Base-by-base conservation (phyloP, 805 yeast species). In the Kodamaea laetipori region DNA sequence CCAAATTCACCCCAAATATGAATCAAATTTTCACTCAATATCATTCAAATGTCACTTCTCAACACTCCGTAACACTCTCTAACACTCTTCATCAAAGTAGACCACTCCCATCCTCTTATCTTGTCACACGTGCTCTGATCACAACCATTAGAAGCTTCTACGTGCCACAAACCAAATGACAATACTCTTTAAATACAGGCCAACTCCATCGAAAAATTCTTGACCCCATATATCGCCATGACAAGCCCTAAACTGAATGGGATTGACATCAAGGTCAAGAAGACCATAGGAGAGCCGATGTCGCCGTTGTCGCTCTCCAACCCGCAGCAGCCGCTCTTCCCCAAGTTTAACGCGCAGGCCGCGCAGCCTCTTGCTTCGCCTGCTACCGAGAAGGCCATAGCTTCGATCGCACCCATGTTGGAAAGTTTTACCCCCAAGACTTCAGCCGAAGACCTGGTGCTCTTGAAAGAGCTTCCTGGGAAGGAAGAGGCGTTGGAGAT, bases 381-480 rank as follows among this genome's bases (percentile, higher is more conserved):
- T 9, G 64, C 63, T 21, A 69, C 75, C 2, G 66, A 69, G 44
- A 79, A 72, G 49, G 92, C 92, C 9, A 82, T 85, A 71, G 90
- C 87, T 8, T 77, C 88, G 0, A 80, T 86, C 34, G 92, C 92
- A 0, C 94, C 95, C 2, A 84, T 86, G 57, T 62, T 86, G 31
- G 90, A 83, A 57, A 73, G 79, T 1, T 86, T 84, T 60, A 76
- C 80, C 4, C 94, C 94, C 4, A 86, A 84, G 56, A 77, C 90
- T 0, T 76, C 84, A 0, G 72, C 79, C 10, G 54, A 51, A 23
- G 54, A 50, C 37, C 39, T 38, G 34, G 47, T 37, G 2, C 33
- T 25, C 39, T 27, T 33, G 16, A 19, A 18, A 18, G 10, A 27
- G 18, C 15, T 37, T 4, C 21, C 24, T 12, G 25, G 13, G 6